Evolutionary conservation across 2,329 filamentous ascomycete species (phyloP).

Genomic region (Fusarium cyanostomum): DNA sequence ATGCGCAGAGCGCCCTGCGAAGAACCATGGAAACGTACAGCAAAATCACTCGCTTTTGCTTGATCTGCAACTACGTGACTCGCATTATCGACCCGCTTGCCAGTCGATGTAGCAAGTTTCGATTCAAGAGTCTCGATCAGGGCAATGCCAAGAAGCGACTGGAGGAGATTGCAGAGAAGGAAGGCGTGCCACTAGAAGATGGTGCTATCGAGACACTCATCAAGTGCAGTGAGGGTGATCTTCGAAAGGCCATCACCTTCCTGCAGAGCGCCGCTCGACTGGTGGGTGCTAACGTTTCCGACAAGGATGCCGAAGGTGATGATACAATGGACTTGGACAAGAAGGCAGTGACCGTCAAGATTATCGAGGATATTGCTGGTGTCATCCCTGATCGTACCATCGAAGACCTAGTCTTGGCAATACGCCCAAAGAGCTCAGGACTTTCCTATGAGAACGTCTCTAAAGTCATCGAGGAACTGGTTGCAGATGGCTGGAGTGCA

Average conservation of each 20-base stretch:
- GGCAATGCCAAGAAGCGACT: slow-evolving; percentile 82
- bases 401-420: slow-evolving; percentile 73
- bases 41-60: slow-evolving; percentile 94
- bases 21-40: slow-evolving; percentile 98
- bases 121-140: slow-evolving; percentile 95
- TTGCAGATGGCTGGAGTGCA: slow-evolving; percentile 97
- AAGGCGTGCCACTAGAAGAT: slow-evolving; percentile 78
- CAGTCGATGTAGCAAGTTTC: slow-evolving; percentile 92
- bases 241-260: slow-evolving; percentile 96
- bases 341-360: slow-evolving; percentile 75
- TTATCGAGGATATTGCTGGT: slow-evolving; percentile 93
- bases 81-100: slow-evolving; percentile 97
- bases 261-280: slow-evolving; percentile 92
- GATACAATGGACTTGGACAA: slow-evolving; percentile 70
- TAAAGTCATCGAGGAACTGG: slow-evolving; percentile 85
- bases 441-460: slow-evolving; percentile 78
- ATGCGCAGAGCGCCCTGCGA: slow-evolving; percentile 90
- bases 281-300: slow-evolving; percentile 71
- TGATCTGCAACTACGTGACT: slow-evolving; percentile 99
- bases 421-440: slow-evolving; percentile 74
- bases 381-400: slow-evolving; percentile 85
- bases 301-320: slow-evolving; percentile 61
- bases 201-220: slow-evolving; percentile 88
- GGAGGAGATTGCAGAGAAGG: slow-evolving; percentile 81
- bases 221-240: slow-evolving; percentile 88